These are phyloP conservation scores for Mollisia scopiformis DNA, from an alignment of 2,329 filamentous ascomycete species.

Conservation along the genomic window DNA sequence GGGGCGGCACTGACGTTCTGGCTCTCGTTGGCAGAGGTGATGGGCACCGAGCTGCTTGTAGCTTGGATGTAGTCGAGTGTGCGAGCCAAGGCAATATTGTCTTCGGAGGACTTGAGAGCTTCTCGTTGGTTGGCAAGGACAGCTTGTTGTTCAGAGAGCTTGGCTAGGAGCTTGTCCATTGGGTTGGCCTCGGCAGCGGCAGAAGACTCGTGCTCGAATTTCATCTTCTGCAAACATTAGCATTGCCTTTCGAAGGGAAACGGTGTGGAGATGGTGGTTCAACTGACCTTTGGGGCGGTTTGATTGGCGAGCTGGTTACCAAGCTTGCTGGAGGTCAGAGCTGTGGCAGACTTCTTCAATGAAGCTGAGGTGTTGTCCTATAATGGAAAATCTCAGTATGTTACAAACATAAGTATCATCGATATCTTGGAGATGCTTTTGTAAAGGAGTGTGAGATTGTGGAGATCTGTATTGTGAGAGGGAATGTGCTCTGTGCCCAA, in stretches of 20 bases:
- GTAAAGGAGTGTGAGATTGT: not conserved
- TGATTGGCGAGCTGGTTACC: conserved; percentile 61
- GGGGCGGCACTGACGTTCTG: conserved; percentile 49
- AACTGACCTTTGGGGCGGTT: conserved; percentile 52
- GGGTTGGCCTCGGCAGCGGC: conserved; percentile 47
- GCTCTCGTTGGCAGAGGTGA: conserved; percentile 63
- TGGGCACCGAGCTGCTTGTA: conserved; percentile 62
- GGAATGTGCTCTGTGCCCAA: not conserved
- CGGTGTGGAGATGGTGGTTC: not conserved
- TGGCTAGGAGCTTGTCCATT: conserved; percentile 75
- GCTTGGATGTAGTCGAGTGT: conserved; percentile 51
- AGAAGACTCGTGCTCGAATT: conserved; percentile 49
- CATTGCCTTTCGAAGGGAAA: conserved; percentile 7
- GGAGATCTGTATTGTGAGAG: not conserved
- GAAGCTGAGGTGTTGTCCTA: conserved; percentile 28
- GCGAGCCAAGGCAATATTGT: conserved; percentile 28
- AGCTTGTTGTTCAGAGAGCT: conserved; percentile 72
- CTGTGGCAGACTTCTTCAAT: conserved; percentile 42
- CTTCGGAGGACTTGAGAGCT: conserved; percentile 45
- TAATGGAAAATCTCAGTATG: conserved; percentile 18
- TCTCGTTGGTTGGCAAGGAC: conserved; percentile 62
- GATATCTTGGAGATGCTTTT: not conserved
- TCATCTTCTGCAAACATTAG: conserved; percentile 47
- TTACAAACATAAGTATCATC: not conserved
- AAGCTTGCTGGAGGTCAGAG: conserved; percentile 56